phyloP scores from a whole-genome alignment of 148 eudicot genomes.

The Spergularia bocconei region DNA sequence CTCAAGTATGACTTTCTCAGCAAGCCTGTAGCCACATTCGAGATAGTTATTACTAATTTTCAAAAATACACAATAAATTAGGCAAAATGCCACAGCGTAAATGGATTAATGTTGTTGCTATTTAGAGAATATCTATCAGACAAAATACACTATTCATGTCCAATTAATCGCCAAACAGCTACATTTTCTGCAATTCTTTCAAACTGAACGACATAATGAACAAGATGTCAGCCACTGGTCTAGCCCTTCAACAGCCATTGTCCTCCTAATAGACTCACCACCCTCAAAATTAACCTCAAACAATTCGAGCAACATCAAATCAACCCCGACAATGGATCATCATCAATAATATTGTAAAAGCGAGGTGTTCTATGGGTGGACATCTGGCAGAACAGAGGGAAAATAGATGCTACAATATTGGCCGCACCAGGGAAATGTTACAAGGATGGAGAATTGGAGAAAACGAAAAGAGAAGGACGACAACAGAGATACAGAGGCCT shows the following conservation, averaged over 20 bases:
- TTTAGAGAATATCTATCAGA: background rate
- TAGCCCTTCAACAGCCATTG: background rate
- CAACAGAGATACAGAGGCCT: background rate
- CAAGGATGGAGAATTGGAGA: background rate
- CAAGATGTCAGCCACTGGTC: too few species aligned
- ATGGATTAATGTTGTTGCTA: background rate
- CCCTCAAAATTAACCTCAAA: background rate
- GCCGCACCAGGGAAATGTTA: background rate
- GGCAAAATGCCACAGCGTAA: background rate
- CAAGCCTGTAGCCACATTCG: slow-evolving; percentile 50
- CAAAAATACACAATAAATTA: background rate
- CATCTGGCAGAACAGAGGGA: background rate
- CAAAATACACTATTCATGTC: background rate
- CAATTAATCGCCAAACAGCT: background rate
- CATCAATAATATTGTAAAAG: background rate
- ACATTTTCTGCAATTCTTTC: background rate
- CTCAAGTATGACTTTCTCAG: slow-evolving; percentile 66
- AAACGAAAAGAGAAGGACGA: background rate
- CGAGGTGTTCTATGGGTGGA: background rate
- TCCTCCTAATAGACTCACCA: background rate
- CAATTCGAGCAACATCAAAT: background rate
- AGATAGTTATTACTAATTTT: background rate
- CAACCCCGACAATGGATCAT: background rate
- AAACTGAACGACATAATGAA: too few species aligned
- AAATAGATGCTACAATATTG: background rate